Conservation (phyloP, 139 green algal genomes). For the Prasinococcaceae sp. region DNA sequence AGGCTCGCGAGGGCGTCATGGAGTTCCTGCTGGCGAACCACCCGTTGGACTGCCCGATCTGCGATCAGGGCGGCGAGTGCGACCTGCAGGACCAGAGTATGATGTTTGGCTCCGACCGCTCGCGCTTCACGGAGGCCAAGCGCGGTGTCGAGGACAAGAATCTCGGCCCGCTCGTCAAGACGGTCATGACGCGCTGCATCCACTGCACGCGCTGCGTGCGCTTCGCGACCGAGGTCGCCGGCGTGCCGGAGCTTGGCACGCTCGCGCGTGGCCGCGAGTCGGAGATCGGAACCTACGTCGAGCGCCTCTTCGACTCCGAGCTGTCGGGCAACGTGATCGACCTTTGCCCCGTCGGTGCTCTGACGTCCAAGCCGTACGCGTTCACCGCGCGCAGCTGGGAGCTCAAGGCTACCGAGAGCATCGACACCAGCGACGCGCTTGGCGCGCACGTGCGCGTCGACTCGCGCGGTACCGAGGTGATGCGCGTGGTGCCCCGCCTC, state of each 20-base stretch:
- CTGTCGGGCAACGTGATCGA: slow-evolving; percentile 96
- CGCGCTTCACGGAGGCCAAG: slow-evolving; percentile 69
- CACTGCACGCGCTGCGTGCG: slow-evolving; percentile 92
- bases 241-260: slow-evolving; percentile 84
- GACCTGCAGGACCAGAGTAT: slow-evolving; percentile 94
- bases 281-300: slow-evolving; percentile 90
- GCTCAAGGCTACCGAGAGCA: slow-evolving; percentile 78
- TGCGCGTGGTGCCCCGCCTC: slow-evolving; percentile 80
- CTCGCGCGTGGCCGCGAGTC: slow-evolving; percentile 68
- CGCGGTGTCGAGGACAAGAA: slow-evolving; percentile 90
- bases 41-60: slow-evolving; percentile 97
- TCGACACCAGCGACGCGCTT: slow-evolving; percentile 84
- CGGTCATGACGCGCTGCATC: slow-evolving; percentile 95
- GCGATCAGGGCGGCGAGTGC: slow-evolving; percentile 97
- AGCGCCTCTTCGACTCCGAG: slow-evolving; percentile 74
- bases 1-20: slow-evolving; percentile 97
- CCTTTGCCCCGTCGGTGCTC: slow-evolving; percentile 91
- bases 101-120: slow-evolving; percentile 78
- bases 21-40: slow-evolving; percentile 98
- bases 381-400: slow-evolving; percentile 96
- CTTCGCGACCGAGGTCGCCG: slow-evolving; percentile 84
- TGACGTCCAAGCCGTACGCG: slow-evolving; percentile 90
- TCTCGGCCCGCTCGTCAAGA: slow-evolving; percentile 90
- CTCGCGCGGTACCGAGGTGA: slow-evolving; percentile 62
- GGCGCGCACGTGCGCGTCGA: slow-evolving; percentile 82